These are phyloP conservation scores for Warburgia ugandensis DNA, from an alignment of 164 flowering plant genomes.

Conservation along the genomic window DNA sequence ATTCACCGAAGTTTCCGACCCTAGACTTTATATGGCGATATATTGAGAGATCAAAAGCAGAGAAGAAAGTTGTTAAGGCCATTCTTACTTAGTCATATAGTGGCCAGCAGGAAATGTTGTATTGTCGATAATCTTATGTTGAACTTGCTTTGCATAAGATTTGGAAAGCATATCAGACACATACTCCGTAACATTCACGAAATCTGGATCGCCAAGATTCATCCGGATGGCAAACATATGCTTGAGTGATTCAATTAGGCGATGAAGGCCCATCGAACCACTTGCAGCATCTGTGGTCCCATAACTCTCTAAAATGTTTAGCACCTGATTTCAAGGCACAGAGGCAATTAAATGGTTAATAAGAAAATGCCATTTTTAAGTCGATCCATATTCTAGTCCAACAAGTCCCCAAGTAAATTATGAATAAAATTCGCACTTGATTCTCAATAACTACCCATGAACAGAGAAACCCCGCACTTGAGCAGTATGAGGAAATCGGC, in stretches of 20 bases:
- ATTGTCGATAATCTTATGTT: constrained; percentile 61
- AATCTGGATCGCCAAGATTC: constrained; percentile 87
- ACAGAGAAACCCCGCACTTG: too few species aligned
- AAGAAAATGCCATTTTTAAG: too few species aligned
- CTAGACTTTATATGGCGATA: not conserved
- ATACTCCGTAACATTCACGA: constrained; percentile 34
- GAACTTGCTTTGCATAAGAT: constrained; percentile 48
- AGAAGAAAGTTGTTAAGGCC: not conserved
- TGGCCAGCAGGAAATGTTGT: constrained; percentile 78
- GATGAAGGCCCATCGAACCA: constrained; percentile 68
- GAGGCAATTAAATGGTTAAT: not conserved
- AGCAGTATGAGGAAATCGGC: too few species aligned
- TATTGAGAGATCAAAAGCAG: not conserved
- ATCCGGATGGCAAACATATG: constrained; percentile 84
- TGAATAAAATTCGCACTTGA: too few species aligned
- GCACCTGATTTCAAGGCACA: constrained; percentile 39
- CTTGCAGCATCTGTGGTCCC: constrained; percentile 40
- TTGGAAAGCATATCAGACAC: constrained; percentile 66
- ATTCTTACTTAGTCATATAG: constrained; percentile 51
- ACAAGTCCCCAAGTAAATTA: too few species aligned
- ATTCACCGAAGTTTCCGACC: not conserved
- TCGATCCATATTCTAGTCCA: too few species aligned
- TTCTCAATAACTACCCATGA: too few species aligned
- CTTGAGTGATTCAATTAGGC: constrained; percentile 75
- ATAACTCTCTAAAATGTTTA: constrained; percentile 70